A percentile compares a stretch with the other conserved stretches of the same genome.
Conservation (phyloP, 768 basidiomycete genomes). For the Phylloporus scabripes region DNA sequence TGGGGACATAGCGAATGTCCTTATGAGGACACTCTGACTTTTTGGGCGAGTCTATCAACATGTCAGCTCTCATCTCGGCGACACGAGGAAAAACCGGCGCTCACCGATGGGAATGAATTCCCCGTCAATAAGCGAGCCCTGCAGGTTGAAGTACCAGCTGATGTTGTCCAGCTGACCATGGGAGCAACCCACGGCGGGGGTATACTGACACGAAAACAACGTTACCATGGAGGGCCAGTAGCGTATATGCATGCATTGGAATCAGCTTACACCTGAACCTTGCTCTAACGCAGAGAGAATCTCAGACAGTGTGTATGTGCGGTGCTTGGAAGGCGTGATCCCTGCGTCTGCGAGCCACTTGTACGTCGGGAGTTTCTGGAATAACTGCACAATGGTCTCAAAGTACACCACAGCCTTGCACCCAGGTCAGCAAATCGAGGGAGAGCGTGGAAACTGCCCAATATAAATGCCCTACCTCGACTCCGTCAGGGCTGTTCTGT, state of each 20-base stretch:
- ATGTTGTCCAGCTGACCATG: constrained; percentile 38
- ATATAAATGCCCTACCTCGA: constrained; percentile 42
- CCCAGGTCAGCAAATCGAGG: not conserved
- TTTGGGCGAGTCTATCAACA: constrained; percentile 45
- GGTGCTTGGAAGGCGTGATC: constrained; percentile 57
- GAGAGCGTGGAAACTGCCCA: not conserved
- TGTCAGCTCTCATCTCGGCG: not conserved
- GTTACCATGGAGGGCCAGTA: not conserved
- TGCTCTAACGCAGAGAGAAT: constrained; percentile 50
- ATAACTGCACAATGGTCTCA: constrained; percentile 49
- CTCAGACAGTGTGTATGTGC: constrained; percentile 51
- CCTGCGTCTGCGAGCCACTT: constrained; percentile 65
- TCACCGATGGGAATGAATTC: constrained; percentile 54
- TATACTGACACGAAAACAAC: constrained; percentile 31
- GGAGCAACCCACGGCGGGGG: constrained; percentile 45
- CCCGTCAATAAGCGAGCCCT: constrained; percentile 50
- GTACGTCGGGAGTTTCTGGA: constrained; percentile 69
- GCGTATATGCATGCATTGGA: accelerated
- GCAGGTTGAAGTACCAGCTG: constrained; percentile 59
- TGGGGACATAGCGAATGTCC: constrained; percentile 54
- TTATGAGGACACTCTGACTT: constrained; percentile 48
- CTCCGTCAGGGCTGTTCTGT: constrained; percentile 48
- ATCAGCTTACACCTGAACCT: constrained; percentile 38
- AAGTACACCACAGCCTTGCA: constrained; percentile 62
- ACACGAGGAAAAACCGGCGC: constrained; percentile 5